These are phyloP conservation scores for Podila epigama DNA, from an alignment of 192 early-diverging fungal genomes.

Conservation along the genomic window DNA sequence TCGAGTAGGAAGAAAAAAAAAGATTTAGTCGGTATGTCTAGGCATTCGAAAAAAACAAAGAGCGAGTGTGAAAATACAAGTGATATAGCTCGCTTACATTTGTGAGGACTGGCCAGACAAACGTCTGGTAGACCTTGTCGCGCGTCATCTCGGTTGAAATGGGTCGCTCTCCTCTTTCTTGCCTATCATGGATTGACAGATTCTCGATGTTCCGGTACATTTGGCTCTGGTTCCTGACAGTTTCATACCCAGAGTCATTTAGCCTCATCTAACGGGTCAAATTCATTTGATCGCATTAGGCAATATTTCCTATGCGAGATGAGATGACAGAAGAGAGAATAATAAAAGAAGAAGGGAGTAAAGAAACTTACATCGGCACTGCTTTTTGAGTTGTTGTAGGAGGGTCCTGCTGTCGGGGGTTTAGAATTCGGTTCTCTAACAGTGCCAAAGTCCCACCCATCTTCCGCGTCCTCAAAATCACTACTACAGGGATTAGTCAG, in stretches of 20 bases:
- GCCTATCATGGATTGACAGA: conserved; percentile 25
- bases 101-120: conserved; percentile 34
- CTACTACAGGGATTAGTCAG: neutral
- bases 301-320: conserved; percentile 2
- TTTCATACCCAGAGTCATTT: conserved; percentile 52
- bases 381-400: conserved; percentile 13
- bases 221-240: conserved; percentile 25
- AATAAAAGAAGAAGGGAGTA: neutral
- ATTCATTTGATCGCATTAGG: neutral
- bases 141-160: conserved; percentile 35
- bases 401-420: conserved; percentile 2
- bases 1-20: neutral
- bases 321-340: neutral
- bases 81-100: conserved; percentile 19
- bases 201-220: conserved; percentile 17
- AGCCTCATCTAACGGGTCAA: conserved; percentile 1
- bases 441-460: conserved; percentile 66
- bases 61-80: neutral
- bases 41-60: neutral
- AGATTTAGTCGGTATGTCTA: no score
- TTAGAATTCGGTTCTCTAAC: conserved; percentile 44
- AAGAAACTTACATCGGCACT: conserved; percentile 7
- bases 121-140: conserved; percentile 47
- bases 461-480: conserved; percentile 47
- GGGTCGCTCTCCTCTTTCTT: conserved; percentile 4